Evolutionary conservation across 148 eudicot genomes (phyloP).

Genomic region (Rhododendron simsii): DNA sequence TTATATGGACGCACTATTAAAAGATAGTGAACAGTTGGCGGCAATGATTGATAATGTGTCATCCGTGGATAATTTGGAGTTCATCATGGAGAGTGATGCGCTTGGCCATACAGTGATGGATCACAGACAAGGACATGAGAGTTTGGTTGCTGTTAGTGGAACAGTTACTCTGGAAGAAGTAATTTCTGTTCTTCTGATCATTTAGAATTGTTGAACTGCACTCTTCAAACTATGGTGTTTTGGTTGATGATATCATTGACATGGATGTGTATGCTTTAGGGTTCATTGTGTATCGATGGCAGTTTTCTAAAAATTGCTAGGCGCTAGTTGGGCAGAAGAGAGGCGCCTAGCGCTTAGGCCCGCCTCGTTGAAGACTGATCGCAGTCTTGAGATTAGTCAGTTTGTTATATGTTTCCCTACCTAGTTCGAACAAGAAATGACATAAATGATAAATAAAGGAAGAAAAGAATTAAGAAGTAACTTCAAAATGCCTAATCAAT

Average conservation of each 20-base stretch:
- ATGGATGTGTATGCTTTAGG: neutral
- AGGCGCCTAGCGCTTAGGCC: neutral
- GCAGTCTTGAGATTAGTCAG: neutral
- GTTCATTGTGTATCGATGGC: neutral
- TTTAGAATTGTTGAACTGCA: neutral
- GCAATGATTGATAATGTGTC: constrained; percentile 97
- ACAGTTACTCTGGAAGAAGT: constrained; percentile 95
- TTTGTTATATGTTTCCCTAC: neutral
- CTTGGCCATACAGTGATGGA: constrained; percentile 96
- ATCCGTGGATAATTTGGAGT: constrained; percentile 92
- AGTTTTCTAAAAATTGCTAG: neutral
- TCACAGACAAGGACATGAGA: constrained; percentile 91
- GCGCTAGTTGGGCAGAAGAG: neutral
- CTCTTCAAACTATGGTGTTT: neutral
- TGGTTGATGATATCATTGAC: neutral
- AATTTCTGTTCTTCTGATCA: constrained; percentile 14
- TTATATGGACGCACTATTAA: constrained; percentile 84
- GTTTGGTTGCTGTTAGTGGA: constrained; percentile 86
- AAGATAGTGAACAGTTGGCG: constrained; percentile 99
- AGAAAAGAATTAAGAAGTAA: neutral
- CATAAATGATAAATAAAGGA: neutral
- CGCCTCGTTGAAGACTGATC: neutral
- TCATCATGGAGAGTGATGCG: constrained; percentile 97
- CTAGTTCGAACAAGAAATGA: neutral
- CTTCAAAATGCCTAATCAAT: neutral